These are phyloP conservation scores for Anthoceros angustus DNA, from an alignment of 225 moss, liverwort and hornwort genomes.

Conservation along the genomic window DNA sequence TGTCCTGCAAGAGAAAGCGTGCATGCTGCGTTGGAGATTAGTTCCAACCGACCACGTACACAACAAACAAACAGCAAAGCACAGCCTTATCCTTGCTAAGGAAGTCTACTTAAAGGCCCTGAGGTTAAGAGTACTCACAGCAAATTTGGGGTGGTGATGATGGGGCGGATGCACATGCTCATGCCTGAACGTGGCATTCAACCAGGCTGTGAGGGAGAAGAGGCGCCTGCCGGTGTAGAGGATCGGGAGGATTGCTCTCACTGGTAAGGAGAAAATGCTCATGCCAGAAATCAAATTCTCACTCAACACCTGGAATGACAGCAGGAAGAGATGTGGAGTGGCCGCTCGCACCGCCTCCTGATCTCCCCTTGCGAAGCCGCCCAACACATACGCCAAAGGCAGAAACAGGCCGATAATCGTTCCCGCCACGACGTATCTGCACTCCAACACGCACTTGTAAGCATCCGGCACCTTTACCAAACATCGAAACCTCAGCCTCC, in stretches of 20 bases:
- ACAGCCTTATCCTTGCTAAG: neutral
- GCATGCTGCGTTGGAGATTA: no score
- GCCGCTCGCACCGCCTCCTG: slow-evolving; percentile 59
- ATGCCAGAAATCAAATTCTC: slow-evolving; percentile 71
- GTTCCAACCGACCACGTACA: no score
- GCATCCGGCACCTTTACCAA: neutral
- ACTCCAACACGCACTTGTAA: neutral
- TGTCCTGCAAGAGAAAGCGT: slow-evolving; percentile 20
- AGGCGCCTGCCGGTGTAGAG: slow-evolving; percentile 64
- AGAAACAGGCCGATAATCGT: slow-evolving; percentile 69
- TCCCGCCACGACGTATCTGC: slow-evolving; percentile 41
- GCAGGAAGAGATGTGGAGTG: slow-evolving; percentile 69
- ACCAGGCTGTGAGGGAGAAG: slow-evolving; percentile 63
- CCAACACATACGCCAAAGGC: slow-evolving; percentile 72
- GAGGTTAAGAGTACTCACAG: neutral
- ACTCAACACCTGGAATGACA: slow-evolving; percentile 77
- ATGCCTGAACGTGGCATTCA: slow-evolving; percentile 18
- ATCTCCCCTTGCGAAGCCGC: slow-evolving; percentile 77
- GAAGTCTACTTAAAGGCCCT: neutral
- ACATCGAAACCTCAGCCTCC: neutral
- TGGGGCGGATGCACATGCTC: neutral
- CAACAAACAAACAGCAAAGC: no score
- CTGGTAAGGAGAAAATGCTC: slow-evolving; percentile 74
- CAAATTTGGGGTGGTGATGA: neutral
- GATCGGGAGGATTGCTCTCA: slow-evolving; percentile 63